A percentile compares a stretch with the other conserved stretches of the same genome.
phyloP scores from a whole-genome alignment of 805 yeast species.

The Candida nanaspora region DNA sequence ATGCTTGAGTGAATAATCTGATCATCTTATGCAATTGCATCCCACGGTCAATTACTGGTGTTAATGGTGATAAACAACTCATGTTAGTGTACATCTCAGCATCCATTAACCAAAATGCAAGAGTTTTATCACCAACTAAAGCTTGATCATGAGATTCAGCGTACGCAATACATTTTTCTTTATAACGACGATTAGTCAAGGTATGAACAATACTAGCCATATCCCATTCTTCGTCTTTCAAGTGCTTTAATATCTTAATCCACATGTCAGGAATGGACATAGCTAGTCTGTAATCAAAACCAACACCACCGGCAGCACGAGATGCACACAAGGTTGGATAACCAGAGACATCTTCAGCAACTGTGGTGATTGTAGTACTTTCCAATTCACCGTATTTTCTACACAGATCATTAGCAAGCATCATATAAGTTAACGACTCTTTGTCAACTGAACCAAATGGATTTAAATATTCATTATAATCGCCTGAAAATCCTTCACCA shows the following conservation, averaged over 20 bases:
- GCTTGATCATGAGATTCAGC: constrained; percentile 98
- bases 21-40: constrained; percentile 87
- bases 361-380: constrained; percentile 43
- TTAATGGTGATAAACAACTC: constrained; percentile 67
- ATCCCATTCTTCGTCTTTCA: constrained; percentile 86
- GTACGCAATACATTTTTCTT: constrained; percentile 84
- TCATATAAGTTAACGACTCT: constrained; percentile 80
- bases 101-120: constrained; percentile 98
- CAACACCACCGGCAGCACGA: constrained; percentile 73
- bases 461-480: constrained; percentile 84
- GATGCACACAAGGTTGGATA: constrained; percentile 92
- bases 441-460: constrained; percentile 69
- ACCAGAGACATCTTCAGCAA: constrained; percentile 97
- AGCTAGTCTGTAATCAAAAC: constrained; percentile 87
- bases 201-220: constrained; percentile 73
- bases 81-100: constrained; percentile 96
- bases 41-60: constrained; percentile 83
- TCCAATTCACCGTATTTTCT: constrained; percentile 35
- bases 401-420: constrained; percentile 83
- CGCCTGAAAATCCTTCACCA: constrained; percentile 84
- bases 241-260: constrained; percentile 87
- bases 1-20: constrained; percentile 73
- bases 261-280: constrained; percentile 99
- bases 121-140: constrained; percentile 90
- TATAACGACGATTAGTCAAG: constrained; percentile 79